Percentiles rank a stretch among this genome's conserved stretches.
Conservation (phyloP, 2,329 filamentous ascomycete genomes). For the Tympanopsis confertula region DNA sequence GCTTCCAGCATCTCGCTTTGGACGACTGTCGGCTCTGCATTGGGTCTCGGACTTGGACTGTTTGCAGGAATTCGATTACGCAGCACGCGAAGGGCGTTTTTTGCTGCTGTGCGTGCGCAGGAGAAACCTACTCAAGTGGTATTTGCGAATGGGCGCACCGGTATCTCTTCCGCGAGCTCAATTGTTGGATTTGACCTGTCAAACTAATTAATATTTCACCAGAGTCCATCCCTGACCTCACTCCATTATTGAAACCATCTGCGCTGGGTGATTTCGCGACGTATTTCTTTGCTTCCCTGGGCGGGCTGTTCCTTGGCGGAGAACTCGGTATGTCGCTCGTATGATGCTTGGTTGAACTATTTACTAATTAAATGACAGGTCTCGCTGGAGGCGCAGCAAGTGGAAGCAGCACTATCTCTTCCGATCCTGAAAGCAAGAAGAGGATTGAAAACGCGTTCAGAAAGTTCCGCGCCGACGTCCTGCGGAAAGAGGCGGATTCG, state of each 20-base stretch:
- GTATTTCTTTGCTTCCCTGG: slow-evolving; percentile 49
- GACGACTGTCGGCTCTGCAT: slow-evolving; percentile 43
- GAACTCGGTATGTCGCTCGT: slow-evolving; percentile 41
- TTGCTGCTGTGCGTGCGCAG: slow-evolving; percentile 45
- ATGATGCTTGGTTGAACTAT: background rate
- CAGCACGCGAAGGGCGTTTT: slow-evolving; percentile 41
- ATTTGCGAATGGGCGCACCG: slow-evolving; percentile 48
- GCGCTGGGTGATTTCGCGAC: slow-evolving; percentile 47
- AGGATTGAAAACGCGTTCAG: slow-evolving; percentile 53
- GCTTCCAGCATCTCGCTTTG: slow-evolving; percentile 40
- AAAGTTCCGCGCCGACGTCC: slow-evolving; percentile 49
- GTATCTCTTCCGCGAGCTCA: slow-evolving; percentile 18
- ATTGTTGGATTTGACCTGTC: no score
- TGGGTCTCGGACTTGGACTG: slow-evolving; percentile 47
- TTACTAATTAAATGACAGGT: background rate
- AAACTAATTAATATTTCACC: no score
- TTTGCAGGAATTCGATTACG: slow-evolving; percentile 45
- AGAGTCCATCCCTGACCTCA: slow-evolving; percentile 52
- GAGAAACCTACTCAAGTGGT: slow-evolving; percentile 50
- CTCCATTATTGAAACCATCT: slow-evolving; percentile 41
- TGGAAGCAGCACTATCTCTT: slow-evolving; percentile 38
- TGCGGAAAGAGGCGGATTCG: slow-evolving; percentile 43
- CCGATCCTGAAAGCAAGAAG: slow-evolving; percentile 37
- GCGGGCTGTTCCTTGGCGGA: slow-evolving; percentile 52
- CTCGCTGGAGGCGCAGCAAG: slow-evolving; percentile 36